These are phyloP conservation scores for Geotrichum cucujoidarum DNA, from an alignment of 1,139 yeast species.

Conservation along the genomic window DNA sequence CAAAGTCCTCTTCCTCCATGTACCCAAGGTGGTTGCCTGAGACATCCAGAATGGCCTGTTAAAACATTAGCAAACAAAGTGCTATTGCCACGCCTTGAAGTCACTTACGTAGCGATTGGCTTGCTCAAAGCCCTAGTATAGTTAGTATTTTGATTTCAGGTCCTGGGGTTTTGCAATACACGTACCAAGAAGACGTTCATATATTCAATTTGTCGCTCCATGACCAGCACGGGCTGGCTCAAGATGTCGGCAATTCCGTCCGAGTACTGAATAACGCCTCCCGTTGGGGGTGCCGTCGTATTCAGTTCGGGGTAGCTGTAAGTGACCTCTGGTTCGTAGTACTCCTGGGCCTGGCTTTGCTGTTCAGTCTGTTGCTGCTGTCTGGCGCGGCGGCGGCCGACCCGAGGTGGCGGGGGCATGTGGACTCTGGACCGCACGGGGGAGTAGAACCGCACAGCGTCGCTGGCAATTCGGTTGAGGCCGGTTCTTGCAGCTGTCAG, in stretches of 20 bases:
- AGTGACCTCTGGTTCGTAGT: conserved; percentile 14
- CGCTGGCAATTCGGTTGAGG: too few species aligned
- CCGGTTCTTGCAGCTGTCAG: too few species aligned
- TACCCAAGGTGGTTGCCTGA: conserved; percentile 72
- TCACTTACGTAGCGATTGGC: conserved; percentile 58
- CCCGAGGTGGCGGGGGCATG: conserved; percentile 20
- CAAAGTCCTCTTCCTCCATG: conserved; percentile 75
- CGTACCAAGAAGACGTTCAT: conserved; percentile 63
- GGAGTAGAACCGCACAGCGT: conserved; percentile 14
- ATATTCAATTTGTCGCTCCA: conserved; percentile 82
- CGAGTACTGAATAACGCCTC: conserved; percentile 41
- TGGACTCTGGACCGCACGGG: conserved; percentile 21
- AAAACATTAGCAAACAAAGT: neutral
- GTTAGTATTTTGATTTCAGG: neutral
- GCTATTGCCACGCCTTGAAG: neutral
- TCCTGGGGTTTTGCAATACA: neutral
- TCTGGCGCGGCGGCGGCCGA: conserved; percentile 3
- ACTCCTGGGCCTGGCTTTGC: conserved; percentile 5
- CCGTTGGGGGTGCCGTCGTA: conserved; percentile 16
- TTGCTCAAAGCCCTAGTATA: conserved; percentile 69
- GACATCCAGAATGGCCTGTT: conserved; percentile 56
- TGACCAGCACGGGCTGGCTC: conserved; percentile 74
- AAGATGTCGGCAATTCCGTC: conserved; percentile 57
- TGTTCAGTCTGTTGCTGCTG: conserved; percentile 5
- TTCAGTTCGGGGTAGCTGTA: conserved; percentile 13